Base-by-base conservation (phyloP, 345 rosid genomes). In the Reutealis trisperma region DNA sequence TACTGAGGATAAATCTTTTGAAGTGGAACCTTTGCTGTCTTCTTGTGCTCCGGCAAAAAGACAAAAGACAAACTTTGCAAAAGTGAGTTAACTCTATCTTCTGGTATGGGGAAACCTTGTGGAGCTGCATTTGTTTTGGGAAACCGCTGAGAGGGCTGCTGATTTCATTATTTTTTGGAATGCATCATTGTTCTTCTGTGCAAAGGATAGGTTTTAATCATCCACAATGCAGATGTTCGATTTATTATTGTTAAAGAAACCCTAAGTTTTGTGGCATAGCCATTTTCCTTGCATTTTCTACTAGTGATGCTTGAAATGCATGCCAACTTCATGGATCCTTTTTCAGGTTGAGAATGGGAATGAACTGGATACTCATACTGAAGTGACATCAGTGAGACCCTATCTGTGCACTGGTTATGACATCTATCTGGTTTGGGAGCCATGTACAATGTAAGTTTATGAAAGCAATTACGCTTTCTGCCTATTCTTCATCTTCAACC, bases 371-470 rank as follows among this genome's bases (percentile, higher is more conserved):
- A 70, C 79, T 69, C 30, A 25, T 45, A 18, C 67, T 61, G 72
- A 81, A 52, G 84, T 69, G 58, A 21, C 58, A 49, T 74, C 79
- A 55, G 83, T 67, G 34, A 88, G 86, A 75, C 94, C 97, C 8
- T 95, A 95, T 85, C 85, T 95, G 15, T 93, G 98, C 75, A 95
- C 97, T 67, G 99, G 97, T 69, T 88, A 86, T 76, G 98, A 95
- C 84, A 89, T 92, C 79, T 93, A 84, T 84, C 86, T 93, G 63
- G 87, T 85, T 60, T 93, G 96, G 91, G 96, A 93, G 83, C 97
- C 97, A 51, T 93, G 97, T 86, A 71, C 83, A 27, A 90, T 95
- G 99, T 95, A 85, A 89, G 96, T 80, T 83, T 72, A 67, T 25
- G 78, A 54, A 47, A 49, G 61, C 21, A 52, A 47, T 30, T 6